Conservation (phyloP, 2,329 filamentous ascomycete species). For the Aureobasidium sp. region DNA sequence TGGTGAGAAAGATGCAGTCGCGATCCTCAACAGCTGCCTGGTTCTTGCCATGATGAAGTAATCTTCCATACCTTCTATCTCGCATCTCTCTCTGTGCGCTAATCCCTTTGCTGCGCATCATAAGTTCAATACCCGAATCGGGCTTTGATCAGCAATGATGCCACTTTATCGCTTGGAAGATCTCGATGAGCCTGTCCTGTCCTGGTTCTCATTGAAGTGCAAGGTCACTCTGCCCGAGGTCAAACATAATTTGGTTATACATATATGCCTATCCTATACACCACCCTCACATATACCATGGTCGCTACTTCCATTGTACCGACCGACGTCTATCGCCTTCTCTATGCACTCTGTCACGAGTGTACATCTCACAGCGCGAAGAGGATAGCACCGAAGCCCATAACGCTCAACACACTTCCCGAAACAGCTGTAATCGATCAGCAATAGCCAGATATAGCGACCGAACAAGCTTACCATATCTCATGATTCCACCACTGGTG, state of each 20-base stretch:
- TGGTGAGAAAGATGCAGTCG: not conserved
- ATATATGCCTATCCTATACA: not conserved
- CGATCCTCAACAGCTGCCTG: not conserved
- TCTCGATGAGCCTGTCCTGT: not conserved
- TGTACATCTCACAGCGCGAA: not conserved
- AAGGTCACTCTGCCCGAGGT: conserved; percentile 44
- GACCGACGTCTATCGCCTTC: too few species aligned
- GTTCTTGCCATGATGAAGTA: not conserved
- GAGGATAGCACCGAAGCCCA: not conserved
- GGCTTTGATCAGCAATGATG: not conserved
- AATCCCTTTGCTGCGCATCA: not conserved
- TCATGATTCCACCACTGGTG: not conserved
- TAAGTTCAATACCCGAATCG: not conserved
- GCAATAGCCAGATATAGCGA: not conserved
- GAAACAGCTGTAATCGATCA: not conserved
- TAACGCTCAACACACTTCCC: not conserved
- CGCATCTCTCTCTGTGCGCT: not conserved
- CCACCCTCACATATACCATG: not conserved
- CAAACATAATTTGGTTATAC: not conserved
- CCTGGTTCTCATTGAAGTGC: conserved; percentile 49
- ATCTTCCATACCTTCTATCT: not conserved
- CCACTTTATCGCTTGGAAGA: not conserved
- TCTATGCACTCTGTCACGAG: too few species aligned
- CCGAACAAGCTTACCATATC: not conserved
- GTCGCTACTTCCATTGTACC: fast-evolving